phyloP scores from a whole-genome alignment of 1,284 basidiomycete species.

The Ceratobasidium sp. region DNA sequence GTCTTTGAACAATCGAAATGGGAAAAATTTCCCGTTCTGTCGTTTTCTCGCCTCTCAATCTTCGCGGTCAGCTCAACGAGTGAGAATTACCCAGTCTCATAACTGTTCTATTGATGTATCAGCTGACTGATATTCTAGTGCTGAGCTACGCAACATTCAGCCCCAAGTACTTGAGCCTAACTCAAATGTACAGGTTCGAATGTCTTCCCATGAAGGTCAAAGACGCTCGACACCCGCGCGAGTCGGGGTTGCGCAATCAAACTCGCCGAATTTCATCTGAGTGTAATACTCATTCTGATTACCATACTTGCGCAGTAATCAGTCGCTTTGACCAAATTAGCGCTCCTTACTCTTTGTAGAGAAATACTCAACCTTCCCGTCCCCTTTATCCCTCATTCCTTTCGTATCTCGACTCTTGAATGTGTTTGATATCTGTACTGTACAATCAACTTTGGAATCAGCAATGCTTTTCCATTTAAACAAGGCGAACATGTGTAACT shows the following conservation, averaged over 20 bases:
- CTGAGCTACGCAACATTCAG: not conserved
- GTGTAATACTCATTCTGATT: not conserved
- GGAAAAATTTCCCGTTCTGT: not conserved
- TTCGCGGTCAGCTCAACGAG: constrained; percentile 43
- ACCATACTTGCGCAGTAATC: too few relatives aligned
- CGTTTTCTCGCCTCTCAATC: not conserved
- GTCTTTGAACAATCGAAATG: not conserved
- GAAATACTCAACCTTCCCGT: not conserved
- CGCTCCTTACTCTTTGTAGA: not conserved
- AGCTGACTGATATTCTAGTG: not conserved
- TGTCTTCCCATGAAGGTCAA: not conserved
- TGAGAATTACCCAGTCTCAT: not conserved
- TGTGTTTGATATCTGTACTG: not conserved
- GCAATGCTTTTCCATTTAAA: not conserved
- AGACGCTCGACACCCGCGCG: not conserved
- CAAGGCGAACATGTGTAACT: too few relatives aligned
- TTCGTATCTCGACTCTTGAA: not conserved
- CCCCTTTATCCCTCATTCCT: not conserved
- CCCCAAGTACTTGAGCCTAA: not conserved
- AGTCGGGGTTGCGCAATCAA: not conserved
- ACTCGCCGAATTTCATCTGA: not conserved
- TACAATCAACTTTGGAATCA: not conserved
- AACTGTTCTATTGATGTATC: not conserved
- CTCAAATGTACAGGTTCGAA: not conserved
- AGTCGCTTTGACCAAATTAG: not conserved